phyloP scores from a whole-genome alignment of 768 basidiomycete species.

The Mycena filopes region DNA sequence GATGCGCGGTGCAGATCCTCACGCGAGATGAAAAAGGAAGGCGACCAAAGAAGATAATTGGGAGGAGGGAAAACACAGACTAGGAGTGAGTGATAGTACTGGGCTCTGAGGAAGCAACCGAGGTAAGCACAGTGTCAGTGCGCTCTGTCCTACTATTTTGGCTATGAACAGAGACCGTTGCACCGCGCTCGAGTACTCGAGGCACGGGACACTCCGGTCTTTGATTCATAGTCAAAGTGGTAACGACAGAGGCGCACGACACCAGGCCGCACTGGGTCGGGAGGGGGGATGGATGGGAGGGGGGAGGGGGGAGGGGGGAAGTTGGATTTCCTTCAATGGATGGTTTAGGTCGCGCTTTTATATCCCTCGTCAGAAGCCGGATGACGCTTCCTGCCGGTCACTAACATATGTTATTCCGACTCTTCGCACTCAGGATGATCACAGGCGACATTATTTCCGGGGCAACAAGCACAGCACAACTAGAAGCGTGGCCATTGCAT shows the following conservation, averaged over 20 bases:
- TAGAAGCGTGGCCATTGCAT: neutral
- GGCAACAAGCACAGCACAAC: neutral
- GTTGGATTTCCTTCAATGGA: too few species aligned
- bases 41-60: too few species aligned
- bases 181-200: conserved; percentile 47
- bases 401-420: neutral
- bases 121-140: neutral
- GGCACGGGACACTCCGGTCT: conserved; percentile 41
- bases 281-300: neutral
- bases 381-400: conserved; percentile 3
- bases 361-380: neutral
- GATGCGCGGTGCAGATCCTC: too few species aligned
- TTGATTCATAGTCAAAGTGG: conserved; percentile 52
- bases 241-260: conserved; percentile 25
- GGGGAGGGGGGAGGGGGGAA: neutral
- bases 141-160: conserved; percentile 60
- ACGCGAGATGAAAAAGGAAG: too few species aligned
- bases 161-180: conserved; percentile 65
- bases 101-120: too few species aligned
- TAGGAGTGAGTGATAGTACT: neutral
- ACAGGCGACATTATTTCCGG: neutral
- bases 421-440: neutral
- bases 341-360: conserved; percentile 18
- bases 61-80: neutral
- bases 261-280: neutral